A percentile compares a stretch with the other conserved stretches of the same genome.
Conservation (phyloP, 2,329 filamentous ascomycete species). For the Penicillium sp. region DNA sequence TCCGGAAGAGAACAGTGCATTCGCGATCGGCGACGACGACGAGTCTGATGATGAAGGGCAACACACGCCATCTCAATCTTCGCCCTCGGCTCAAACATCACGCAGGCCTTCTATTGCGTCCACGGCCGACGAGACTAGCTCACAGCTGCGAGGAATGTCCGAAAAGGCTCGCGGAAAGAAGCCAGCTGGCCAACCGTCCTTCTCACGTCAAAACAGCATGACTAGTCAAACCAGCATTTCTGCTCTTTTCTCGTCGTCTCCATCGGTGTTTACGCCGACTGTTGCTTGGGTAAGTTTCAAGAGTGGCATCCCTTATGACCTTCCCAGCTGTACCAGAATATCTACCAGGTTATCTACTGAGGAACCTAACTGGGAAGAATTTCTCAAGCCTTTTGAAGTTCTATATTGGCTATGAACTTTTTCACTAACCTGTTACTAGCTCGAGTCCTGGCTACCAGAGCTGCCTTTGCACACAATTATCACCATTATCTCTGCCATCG, state of each 20-base stretch:
- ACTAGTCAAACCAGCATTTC: slow-evolving; percentile 75
- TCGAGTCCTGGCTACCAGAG: slow-evolving; percentile 92
- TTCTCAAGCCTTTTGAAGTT: no score
- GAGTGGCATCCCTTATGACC: not conserved
- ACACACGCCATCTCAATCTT: slow-evolving; percentile 64
- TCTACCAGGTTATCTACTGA: no score
- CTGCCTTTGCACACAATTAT: slow-evolving; percentile 86
- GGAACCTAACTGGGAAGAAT: no score
- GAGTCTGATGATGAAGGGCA: slow-evolving; percentile 68
- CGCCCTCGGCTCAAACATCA: slow-evolving; percentile 57
- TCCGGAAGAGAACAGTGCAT: slow-evolving; percentile 77
- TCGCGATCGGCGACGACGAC: slow-evolving; percentile 78
- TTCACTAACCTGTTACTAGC: slow-evolving; percentile 52
- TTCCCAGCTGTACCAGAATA: no score
- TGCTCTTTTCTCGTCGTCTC: slow-evolving; percentile 58
- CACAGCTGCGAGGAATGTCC: slow-evolving; percentile 84
- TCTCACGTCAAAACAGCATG: slow-evolving; percentile 88
- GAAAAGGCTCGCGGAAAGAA: slow-evolving; percentile 97
- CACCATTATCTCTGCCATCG: slow-evolving; percentile 69
- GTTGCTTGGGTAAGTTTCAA: slow-evolving; percentile 66
- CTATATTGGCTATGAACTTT: no score
- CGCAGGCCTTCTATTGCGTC: slow-evolving; percentile 71
- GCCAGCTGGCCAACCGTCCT: slow-evolving; percentile 79
- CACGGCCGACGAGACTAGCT: slow-evolving; percentile 76
- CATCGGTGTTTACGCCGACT: slow-evolving; percentile 72